phyloP scores from a whole-genome alignment of 345 rosid genomes.

The Rhizophora mangle region DNA sequence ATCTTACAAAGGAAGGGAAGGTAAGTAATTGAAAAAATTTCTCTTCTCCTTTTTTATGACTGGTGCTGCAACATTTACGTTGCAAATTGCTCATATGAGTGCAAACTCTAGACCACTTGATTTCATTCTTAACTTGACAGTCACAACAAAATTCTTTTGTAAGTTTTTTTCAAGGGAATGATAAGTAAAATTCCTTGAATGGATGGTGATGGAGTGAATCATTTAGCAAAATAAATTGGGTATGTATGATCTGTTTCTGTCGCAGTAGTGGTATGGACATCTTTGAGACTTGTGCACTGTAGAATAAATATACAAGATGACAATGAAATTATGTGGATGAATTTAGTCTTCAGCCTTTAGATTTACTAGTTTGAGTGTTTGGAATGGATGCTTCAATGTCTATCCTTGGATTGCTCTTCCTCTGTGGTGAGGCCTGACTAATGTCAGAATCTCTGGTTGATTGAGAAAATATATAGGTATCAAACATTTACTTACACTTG shows the following conservation, averaged over 20 bases:
- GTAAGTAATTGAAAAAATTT: constrained; percentile 25
- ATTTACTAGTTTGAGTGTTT: not conserved
- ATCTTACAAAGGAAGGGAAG: constrained; percentile 67
- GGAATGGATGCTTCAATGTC: not conserved
- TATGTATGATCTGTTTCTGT: not conserved
- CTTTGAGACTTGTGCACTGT: constrained; percentile 13
- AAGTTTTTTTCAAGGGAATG: too few species aligned
- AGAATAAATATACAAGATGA: not conserved
- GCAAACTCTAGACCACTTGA: too few species aligned
- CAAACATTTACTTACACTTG: too few species aligned
- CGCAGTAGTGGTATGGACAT: not conserved
- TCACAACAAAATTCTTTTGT: too few species aligned
- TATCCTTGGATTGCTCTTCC: not conserved
- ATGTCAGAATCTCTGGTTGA: not conserved
- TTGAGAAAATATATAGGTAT: not conserved
- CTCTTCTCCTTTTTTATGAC: not conserved
- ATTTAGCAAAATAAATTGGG: too few species aligned
- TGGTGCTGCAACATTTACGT: not conserved
- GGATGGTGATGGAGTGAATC: too few species aligned
- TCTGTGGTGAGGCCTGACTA: not conserved
- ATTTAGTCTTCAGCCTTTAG: constrained; percentile 1
- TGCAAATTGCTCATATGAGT: not conserved
- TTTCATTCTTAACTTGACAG: too few species aligned
- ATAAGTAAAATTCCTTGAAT: too few species aligned
- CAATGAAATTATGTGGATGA: too few species aligned